Conservation (phyloP, 495 filamentous ascomycete genomes). For the Polyplosphaeria fusca region DNA sequence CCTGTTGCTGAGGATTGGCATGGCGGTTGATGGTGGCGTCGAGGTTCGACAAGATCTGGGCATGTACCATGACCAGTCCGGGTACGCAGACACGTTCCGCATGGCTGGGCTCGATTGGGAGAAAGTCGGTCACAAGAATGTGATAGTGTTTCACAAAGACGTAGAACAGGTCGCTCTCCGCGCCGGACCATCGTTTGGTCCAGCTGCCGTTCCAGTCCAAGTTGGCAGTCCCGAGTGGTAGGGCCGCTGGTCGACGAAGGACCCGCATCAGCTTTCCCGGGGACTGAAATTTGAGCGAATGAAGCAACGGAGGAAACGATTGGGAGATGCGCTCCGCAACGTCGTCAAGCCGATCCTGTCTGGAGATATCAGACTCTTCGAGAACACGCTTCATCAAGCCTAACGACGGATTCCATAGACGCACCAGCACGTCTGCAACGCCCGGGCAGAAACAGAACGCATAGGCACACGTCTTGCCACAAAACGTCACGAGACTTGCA, state of each 20-base stretch:
- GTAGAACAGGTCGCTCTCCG: conserved; percentile 89
- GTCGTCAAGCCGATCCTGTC: conserved; percentile 42
- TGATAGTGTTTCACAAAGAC: conserved; percentile 92
- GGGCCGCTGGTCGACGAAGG: conserved; percentile 64
- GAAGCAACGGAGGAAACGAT: conserved; percentile 70
- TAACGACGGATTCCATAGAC: conserved; percentile 72
- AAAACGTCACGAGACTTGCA: conserved; percentile 87
- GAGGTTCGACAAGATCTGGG: conserved; percentile 75
- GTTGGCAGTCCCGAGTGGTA: conserved; percentile 65
- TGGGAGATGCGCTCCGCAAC: conserved; percentile 56
- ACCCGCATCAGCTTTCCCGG: conserved; percentile 58
- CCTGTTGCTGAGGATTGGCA: conserved; percentile 46
- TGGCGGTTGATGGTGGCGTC: conserved; percentile 82
- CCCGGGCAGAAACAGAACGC: conserved; percentile 95
- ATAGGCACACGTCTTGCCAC: conserved; percentile 90
- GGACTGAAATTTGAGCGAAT: conserved; percentile 69
- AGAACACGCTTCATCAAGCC: conserved; percentile 67
- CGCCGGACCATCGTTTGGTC: conserved; percentile 81
- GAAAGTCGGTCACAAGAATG: conserved; percentile 74
- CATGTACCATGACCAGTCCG: conserved; percentile 78
- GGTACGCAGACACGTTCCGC: conserved; percentile 64
- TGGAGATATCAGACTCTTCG: conserved; percentile 57
- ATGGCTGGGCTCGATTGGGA: conserved; percentile 64
- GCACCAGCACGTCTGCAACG: conserved; percentile 78
- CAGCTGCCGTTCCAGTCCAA: conserved; percentile 86